phyloP scores from a whole-genome alignment of 495 filamentous ascomycete genomes.

The Talaromyces wortmannii region DNA sequence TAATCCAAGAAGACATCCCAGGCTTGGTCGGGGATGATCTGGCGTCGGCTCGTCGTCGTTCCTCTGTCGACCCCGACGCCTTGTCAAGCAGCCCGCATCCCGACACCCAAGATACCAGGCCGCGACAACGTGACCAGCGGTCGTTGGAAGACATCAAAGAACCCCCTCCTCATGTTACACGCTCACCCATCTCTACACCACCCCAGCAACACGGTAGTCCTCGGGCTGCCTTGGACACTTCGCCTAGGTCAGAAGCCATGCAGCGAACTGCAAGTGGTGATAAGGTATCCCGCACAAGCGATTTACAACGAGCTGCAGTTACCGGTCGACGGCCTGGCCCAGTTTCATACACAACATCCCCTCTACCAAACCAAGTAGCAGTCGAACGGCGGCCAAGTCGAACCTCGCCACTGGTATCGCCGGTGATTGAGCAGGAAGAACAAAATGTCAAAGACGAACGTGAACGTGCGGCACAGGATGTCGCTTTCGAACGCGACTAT shows the following conservation, averaged over 20 bases:
- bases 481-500: slow-evolving; percentile 87
- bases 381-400: slow-evolving; percentile 13
- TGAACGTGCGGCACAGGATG: slow-evolving; percentile 76
- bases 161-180: slow-evolving; percentile 3
- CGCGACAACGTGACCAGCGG: background rate
- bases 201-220: slow-evolving; percentile 15
- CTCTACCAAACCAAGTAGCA: slow-evolving; percentile 21
- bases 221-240: slow-evolving; percentile 29
- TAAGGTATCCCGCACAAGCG: slow-evolving; percentile 20
- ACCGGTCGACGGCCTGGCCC: slow-evolving; percentile 32
- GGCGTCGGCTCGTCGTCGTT: slow-evolving; percentile 22
- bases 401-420: slow-evolving; percentile 19
- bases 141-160: slow-evolving; percentile 2
- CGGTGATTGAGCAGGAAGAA: slow-evolving; percentile 32
- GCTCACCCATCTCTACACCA: slow-evolving; percentile 14
- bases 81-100: slow-evolving; percentile 9
- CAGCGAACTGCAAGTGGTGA: slow-evolving; percentile 33
- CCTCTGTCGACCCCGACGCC: slow-evolving; percentile 9
- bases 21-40: slow-evolving; percentile 72
- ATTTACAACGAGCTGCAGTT: slow-evolving; percentile 14
- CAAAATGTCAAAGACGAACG: slow-evolving; percentile 47
- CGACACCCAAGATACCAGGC: slow-evolving; percentile 17
- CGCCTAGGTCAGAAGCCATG: slow-evolving; percentile 25
- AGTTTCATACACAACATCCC: slow-evolving; percentile 45
- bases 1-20: slow-evolving; percentile 76